These are phyloP conservation scores for Scedosporium minutisporum DNA, from an alignment of 2,329 filamentous ascomycete genomes.

Conservation along the genomic window DNA sequence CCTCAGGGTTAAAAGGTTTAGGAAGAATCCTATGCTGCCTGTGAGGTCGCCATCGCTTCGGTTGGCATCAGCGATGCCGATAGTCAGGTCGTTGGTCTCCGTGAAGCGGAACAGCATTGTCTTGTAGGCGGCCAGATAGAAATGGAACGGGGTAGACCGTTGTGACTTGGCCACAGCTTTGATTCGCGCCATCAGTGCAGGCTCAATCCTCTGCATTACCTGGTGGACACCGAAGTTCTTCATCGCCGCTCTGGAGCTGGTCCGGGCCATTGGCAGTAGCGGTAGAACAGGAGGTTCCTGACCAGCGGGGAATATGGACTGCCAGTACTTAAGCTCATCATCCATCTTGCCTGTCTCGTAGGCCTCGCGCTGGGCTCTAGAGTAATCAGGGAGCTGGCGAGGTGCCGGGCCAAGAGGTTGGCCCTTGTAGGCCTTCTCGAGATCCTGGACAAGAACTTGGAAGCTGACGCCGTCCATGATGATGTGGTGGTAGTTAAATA, in stretches of 20 bases:
- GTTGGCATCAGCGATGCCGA: slow-evolving; percentile 39
- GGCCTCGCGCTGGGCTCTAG: slow-evolving; percentile 19
- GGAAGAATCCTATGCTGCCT: slow-evolving; percentile 31
- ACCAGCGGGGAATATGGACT: slow-evolving; percentile 12
- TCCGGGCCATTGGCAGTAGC: slow-evolving; percentile 20
- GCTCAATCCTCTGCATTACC: slow-evolving; percentile 11
- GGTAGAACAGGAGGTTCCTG: slow-evolving; percentile 17
- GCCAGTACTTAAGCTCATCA: slow-evolving; percentile 25
- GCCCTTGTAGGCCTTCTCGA: slow-evolving; percentile 31
- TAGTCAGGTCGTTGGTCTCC: slow-evolving; percentile 27
- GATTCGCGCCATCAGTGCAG: slow-evolving; percentile 13
- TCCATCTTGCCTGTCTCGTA: slow-evolving; percentile 18
- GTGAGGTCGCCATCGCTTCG: slow-evolving; percentile 22
- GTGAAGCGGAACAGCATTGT: slow-evolving; percentile 24
- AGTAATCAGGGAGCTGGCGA: slow-evolving; percentile 26
- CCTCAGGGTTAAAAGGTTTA: slow-evolving; percentile 38
- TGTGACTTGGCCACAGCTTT: slow-evolving; percentile 13
- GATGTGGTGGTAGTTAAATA: slow-evolving; percentile 39
- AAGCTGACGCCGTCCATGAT: slow-evolving; percentile 37
- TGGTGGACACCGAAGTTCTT: slow-evolving; percentile 12
- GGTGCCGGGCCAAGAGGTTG: slow-evolving; percentile 11
- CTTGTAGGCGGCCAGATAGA: slow-evolving; percentile 32
- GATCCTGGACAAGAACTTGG: slow-evolving; percentile 30
- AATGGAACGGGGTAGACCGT: slow-evolving; percentile 27
- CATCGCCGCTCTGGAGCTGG: slow-evolving; percentile 9